Evolutionary conservation across 2,329 filamentous ascomycete genomes (phyloP).

Genomic region (Aureobasidium sp.): DNA sequence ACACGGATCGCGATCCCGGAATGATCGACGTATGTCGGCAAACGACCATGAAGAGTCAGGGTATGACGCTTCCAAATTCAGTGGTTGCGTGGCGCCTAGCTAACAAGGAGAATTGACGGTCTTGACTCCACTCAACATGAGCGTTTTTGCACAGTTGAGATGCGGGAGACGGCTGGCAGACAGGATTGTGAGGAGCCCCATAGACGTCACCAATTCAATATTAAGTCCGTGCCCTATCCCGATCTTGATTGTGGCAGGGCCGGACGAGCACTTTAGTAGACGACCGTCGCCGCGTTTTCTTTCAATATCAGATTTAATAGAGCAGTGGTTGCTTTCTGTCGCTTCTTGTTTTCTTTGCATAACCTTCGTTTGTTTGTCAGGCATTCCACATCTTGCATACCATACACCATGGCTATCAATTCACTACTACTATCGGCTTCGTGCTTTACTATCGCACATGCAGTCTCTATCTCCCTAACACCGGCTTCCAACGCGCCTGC

Average conservation of each 20-base stretch:
- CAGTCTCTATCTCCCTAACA: conserved; percentile 23
- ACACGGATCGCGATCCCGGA: conserved; percentile 1
- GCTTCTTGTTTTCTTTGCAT: background rate
- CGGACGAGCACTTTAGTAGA: background rate
- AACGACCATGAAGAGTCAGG: background rate
- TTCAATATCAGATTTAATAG: background rate
- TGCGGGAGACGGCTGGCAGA: conserved; percentile 3
- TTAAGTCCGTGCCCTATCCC: background rate
- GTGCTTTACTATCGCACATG: conserved; percentile 4
- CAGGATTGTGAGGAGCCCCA: background rate
- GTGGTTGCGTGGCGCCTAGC: conserved; percentile 2
- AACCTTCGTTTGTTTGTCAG: background rate
- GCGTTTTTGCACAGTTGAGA: background rate
- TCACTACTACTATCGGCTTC: conserved; percentile 3
- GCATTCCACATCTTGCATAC: background rate
- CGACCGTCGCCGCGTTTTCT: background rate
- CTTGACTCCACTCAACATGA: background rate
- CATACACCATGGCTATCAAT: conserved; percentile 10
- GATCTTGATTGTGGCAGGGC: background rate
- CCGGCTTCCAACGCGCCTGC: conserved; percentile 21
- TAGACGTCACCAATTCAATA: background rate
- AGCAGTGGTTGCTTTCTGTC: conserved; percentile 8
- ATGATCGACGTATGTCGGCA: background rate
- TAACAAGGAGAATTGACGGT: background rate
- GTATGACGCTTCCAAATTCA: background rate